Evolutionary conservation across 169 alveolate species (phyloP).

Genomic region (Miamiensis avidus): DNA sequence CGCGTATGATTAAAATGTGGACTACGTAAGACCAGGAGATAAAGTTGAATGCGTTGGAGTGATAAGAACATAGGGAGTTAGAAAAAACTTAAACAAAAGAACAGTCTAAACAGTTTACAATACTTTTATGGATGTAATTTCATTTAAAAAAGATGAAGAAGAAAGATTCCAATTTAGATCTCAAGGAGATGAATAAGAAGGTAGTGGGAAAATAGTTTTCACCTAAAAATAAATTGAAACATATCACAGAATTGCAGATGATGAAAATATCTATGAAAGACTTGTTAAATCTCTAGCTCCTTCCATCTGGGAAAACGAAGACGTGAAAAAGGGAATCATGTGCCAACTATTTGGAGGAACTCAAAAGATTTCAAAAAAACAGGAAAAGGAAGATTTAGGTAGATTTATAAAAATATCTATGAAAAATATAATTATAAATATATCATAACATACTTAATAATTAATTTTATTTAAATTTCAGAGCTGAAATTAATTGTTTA

Average conservation of each 20-base stretch:
- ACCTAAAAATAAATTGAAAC: slow-evolving; percentile 83
- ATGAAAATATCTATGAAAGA: slow-evolving; percentile 92
- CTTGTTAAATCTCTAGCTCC: slow-evolving; percentile 97
- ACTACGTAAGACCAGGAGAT: slow-evolving; percentile 97
- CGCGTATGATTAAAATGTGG: slow-evolving; percentile 96
- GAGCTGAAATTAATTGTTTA: slow-evolving; percentile 96
- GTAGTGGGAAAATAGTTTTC: slow-evolving; percentile 38
- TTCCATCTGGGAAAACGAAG: slow-evolving; percentile 96
- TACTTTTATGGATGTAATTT: slow-evolving; percentile 94
- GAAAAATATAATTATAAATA: not conserved
- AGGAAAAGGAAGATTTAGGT: slow-evolving; percentile 70
- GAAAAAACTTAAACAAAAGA: slow-evolving; percentile 91
- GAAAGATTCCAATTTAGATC: slow-evolving; percentile 47
- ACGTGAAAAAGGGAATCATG: slow-evolving; percentile 94
- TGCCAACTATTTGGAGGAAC: slow-evolving; percentile 98
- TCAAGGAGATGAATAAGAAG: slow-evolving; percentile 32
- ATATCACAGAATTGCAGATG: slow-evolving; percentile 72
- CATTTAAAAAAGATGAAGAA: slow-evolving; percentile 59
- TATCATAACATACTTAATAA: not conserved
- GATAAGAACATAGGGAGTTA: slow-evolving; percentile 92
- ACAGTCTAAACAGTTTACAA: slow-evolving; percentile 90
- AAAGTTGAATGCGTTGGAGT: slow-evolving; percentile 97
- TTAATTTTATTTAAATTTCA: slow-evolving; percentile 11
- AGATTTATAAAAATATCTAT: too few species aligned
- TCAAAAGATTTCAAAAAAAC: slow-evolving; percentile 69